Evolutionary conservation across 495 filamentous ascomycete genomes (phyloP), one percentile per base, ranked within the genome.

Genomic region (Penicillium canariense): DNA sequence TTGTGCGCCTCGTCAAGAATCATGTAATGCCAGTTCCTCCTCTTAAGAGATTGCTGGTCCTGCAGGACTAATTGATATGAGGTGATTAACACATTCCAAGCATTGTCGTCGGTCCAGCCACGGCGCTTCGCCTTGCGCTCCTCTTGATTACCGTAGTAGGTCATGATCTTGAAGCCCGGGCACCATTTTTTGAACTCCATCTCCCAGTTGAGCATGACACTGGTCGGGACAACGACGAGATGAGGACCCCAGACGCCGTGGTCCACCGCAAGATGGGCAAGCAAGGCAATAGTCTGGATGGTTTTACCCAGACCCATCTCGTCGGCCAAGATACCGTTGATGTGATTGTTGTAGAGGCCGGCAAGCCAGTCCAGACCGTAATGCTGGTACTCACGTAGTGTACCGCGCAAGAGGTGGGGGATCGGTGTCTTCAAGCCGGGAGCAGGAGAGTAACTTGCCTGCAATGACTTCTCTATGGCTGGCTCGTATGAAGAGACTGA

Each of bases 101-200:
- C 80, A 45, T 93, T 89, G 56, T 94, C 84, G 58, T 94, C 86
- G 55, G 80, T 87, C 94, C 95, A 97, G 18, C 93, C 92, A 60
- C 86, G 83, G 36, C 95, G 86, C 72, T 96, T 96, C 61, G 84
- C 79, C 67, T 88, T 90, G 17, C 95, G 87, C 74, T 97, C 93
- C 55, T 97, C 94, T 62, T 88, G 84, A 35, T 83, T 88, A 12
- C 95, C 95, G 66, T 97, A 97, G 75, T 99, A 99, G 2, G 91
- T 92, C 57, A 97, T 84, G 54, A 97, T 92, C 66, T 96, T 97
- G 80, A 99, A 99, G 2, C 95, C 95, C 11, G 95, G 95, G 45
- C 90, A 91, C 86, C 91, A 99, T 70, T 97, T 97, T 65, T 97
- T 97, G 79, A 99, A 99, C 70, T 99, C 95, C 87, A 96, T 97